Conservation (phyloP, 1,139 yeast genomes). For the Martiniozyma asiatica region DNA sequence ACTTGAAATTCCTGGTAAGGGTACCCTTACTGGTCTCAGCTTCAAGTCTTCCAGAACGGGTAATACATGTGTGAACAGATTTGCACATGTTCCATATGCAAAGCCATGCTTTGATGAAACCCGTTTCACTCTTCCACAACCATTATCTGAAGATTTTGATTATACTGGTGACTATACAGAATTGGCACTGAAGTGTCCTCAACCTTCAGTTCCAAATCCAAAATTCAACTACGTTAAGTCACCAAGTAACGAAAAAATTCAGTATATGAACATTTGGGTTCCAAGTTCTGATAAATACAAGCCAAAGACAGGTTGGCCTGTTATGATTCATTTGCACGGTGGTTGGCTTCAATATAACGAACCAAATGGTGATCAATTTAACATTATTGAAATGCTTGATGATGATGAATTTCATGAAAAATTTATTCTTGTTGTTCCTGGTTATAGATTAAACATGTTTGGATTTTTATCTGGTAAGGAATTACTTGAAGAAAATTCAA, state of each 20-base stretch:
- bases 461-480: constrained; percentile 27
- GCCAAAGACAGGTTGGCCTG: constrained; percentile 30
- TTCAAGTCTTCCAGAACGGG: constrained; percentile 8
- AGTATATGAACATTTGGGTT: constrained; percentile 29
- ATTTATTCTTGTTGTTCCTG: constrained; percentile 28
- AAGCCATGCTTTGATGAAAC: constrained; percentile 12
- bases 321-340: constrained; percentile 29
- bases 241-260: constrained; percentile 25
- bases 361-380: constrained; percentile 19
- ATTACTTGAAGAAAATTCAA: constrained; percentile 19
- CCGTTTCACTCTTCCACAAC: constrained; percentile 7
- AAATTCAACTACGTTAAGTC: constrained; percentile 16
- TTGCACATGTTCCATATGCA: constrained; percentile 10
- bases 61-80: constrained; percentile 8
- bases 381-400: constrained; percentile 19
- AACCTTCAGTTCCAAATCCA: constrained; percentile 23
- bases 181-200: constrained; percentile 25
- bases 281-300: constrained; percentile 23
- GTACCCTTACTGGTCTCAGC: constrained; percentile 9
- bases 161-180: constrained; percentile 26
- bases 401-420: constrained; percentile 20
- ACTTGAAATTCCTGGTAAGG: constrained; percentile 10
- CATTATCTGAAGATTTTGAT: constrained; percentile 23
- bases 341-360: constrained; percentile 30
- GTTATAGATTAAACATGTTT: constrained; percentile 29